Conservation (phyloP, 2,329 filamentous ascomycete genomes). For the Sphaerulina musiva region DNA sequence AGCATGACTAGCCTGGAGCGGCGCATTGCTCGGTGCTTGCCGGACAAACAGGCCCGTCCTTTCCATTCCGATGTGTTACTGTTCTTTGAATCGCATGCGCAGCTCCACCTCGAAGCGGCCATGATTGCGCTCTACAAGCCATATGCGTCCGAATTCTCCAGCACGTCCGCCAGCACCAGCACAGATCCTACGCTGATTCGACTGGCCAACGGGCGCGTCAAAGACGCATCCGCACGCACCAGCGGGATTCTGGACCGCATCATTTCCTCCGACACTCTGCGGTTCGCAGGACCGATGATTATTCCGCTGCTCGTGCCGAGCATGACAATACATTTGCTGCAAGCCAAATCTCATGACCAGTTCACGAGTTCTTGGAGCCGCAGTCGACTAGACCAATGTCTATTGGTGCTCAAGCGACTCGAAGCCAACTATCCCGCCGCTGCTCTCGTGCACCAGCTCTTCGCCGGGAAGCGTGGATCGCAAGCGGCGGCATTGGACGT, state of each 20-base stretch:
- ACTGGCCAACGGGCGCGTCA: conserved; percentile 3
- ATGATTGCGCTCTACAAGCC: conserved; percentile 11
- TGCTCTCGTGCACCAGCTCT: conserved; percentile 5
- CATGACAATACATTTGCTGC: conserved; percentile 14
- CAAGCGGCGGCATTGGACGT: background rate
- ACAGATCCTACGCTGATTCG: conserved; percentile 1
- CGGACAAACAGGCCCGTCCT: conserved; percentile 4
- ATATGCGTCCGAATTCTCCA: conserved; percentile 8
- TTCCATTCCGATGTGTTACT: conserved; percentile 4
- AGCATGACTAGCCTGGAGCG: conserved; percentile 8
- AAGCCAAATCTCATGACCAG: conserved; percentile 9
- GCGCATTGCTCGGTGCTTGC: conserved; percentile 5
- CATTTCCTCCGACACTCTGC: conserved; percentile 1
- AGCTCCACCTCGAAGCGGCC: conserved; percentile 6
- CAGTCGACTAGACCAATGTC: conserved; percentile 13
- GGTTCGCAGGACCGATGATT: conserved; percentile 9
- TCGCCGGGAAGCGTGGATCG: background rate
- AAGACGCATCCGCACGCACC: conserved; percentile 6
- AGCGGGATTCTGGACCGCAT: conserved; percentile 8
- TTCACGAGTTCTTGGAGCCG: conserved; percentile 13
- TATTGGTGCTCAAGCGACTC: conserved; percentile 11
- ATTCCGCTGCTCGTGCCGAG: conserved; percentile 13
- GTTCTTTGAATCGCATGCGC: conserved; percentile 9
- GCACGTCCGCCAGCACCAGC: background rate
- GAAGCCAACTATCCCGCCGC: conserved; percentile 7